Base-by-base conservation (phyloP, 352 stramenopile genomes). In the Globisporangium viniferum region DNA sequence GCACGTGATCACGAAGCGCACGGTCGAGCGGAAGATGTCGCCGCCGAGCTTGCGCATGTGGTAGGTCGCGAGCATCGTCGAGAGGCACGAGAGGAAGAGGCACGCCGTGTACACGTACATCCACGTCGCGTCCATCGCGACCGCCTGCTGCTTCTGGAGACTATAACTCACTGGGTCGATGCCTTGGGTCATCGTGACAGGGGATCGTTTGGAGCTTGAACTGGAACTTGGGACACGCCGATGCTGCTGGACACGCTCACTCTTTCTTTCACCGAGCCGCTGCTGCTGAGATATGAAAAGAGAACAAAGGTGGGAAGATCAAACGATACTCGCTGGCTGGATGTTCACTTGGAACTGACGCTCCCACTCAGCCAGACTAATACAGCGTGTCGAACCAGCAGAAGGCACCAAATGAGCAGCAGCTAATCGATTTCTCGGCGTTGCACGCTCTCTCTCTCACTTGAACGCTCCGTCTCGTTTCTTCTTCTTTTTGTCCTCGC, bases 11-110 rank as follows among this genome's bases (percentile, higher is more conserved):
- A 91, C 82, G 66, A 91, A 91, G 60, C 82, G 82, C 61, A 91
- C 82, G 27, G 81, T 88, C n/a, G 82, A 91, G 58, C 82, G 82
- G 22, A 89, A 75, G 27, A 89, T 67, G 76, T 91, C 82, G 22
- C 82, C 82, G 67, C 80, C 78, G 48, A 91, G 70, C 59, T 79
- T 75, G 64, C 80, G 82, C 74, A 91, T 86, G 71, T 89, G 79
- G 71, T 86, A 87, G 51, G 67, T 78, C 9, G 82, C 82, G 46
- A 90, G 35, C 72, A 86, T 70, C 41, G 77, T 85, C 65, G 80
- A 72, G 59, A 75, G 54, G 62, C 78, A 90, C 57, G 80, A 89
- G 49, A 90, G 69, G 59, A 84, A 88, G 46, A 90, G 73, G 36
- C 70, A 72, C 33, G 70, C 49, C 29, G 72, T 76, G 75, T 90